phyloP scores from a whole-genome alignment of 176 grass and related monocot species.

The Rhynchospora breviuscula region DNA sequence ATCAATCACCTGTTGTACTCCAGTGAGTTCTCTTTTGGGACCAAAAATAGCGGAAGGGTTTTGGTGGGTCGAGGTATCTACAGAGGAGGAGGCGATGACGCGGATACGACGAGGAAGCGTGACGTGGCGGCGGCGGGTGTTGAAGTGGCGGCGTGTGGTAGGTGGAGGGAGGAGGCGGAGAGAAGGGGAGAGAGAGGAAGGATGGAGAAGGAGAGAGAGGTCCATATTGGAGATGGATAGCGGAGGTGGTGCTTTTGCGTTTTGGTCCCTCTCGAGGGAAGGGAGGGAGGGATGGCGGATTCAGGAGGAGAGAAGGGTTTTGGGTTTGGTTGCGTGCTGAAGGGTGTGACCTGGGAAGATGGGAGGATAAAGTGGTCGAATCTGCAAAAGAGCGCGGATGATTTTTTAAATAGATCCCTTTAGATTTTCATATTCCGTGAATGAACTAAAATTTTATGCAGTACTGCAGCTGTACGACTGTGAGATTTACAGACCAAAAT shows the following conservation, averaged over 20 bases:
- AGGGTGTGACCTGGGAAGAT: not conserved
- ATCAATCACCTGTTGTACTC: constrained; percentile 55
- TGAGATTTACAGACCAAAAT: no score
- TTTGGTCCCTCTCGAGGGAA: not conserved
- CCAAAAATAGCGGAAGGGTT: constrained; percentile 36
- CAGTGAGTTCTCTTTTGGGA: constrained; percentile 46
- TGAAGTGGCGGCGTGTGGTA: constrained; percentile 17
- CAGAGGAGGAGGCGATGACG: not conserved
- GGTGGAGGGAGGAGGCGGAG: constrained; percentile 33
- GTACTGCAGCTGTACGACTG: no score
- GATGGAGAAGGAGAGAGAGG: constrained; percentile 48
- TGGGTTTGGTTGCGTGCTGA: constrained; percentile 8
- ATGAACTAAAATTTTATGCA: not conserved
- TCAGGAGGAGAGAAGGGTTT: constrained; percentile 20
- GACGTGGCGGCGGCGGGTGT: constrained; percentile 12
- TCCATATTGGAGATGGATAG: constrained; percentile 37
- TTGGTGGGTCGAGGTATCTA: not conserved
- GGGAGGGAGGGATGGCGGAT: not conserved
- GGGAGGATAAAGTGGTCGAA: constrained; percentile 14
- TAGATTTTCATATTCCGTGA: not conserved
- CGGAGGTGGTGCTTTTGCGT: not conserved
- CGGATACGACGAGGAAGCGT: not conserved
- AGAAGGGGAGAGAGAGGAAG: constrained; percentile 37
- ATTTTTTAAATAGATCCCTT: not conserved
- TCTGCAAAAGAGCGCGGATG: not conserved